Percentiles rank a stretch among this genome's conserved stretches.
These are phyloP conservation scores for Rhodotorula kratochvilovae DNA, from an alignment of 768 basidiomycete species.

Conservation along the genomic window DNA sequence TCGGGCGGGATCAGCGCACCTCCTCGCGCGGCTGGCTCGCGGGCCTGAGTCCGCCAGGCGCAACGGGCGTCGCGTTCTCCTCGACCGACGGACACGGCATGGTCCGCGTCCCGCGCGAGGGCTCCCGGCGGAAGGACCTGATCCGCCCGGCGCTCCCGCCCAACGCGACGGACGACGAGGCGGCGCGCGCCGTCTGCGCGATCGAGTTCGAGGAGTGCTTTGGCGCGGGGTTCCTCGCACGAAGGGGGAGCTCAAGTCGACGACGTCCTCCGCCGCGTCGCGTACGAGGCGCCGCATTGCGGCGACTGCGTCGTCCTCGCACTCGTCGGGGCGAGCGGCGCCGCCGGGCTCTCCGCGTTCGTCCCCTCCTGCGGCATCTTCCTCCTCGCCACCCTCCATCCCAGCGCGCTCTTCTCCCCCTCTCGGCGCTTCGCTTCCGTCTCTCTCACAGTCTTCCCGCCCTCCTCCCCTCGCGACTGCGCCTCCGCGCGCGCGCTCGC, in stretches of 20 bases:
- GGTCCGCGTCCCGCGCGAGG: slow-evolving; percentile 3
- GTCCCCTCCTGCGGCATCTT: slow-evolving; percentile 41
- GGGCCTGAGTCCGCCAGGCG: slow-evolving; percentile 9
- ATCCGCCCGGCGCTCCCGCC: neutral
- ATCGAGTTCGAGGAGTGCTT: slow-evolving; percentile 41
- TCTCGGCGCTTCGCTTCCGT: neutral
- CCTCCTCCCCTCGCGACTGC: slow-evolving; percentile 5
- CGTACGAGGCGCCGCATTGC: slow-evolving; percentile 47
- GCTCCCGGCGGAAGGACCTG: neutral
- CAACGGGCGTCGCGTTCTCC: slow-evolving; percentile 23
- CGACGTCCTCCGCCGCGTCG: slow-evolving; percentile 46
- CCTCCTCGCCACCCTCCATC: neutral
- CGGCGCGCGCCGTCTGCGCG: slow-evolving; percentile 21
- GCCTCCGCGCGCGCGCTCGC: slow-evolving; percentile 50
- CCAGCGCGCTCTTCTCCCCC: neutral
- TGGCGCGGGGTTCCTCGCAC: slow-evolving; percentile 22
- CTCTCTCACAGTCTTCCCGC: neutral
- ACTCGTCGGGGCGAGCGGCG: slow-evolving; percentile 46
- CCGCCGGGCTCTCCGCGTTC: slow-evolving; percentile 48
- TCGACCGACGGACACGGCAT: slow-evolving; percentile 49
- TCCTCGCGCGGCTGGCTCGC: neutral
- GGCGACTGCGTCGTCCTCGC: slow-evolving; percentile 49
- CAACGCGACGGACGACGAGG: neutral
- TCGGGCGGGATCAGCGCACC: neutral
- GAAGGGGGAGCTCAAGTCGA: neutral